phyloP scores from a whole-genome alignment of 805 yeast genomes.

The Limtongozyma cylindracea region DNA sequence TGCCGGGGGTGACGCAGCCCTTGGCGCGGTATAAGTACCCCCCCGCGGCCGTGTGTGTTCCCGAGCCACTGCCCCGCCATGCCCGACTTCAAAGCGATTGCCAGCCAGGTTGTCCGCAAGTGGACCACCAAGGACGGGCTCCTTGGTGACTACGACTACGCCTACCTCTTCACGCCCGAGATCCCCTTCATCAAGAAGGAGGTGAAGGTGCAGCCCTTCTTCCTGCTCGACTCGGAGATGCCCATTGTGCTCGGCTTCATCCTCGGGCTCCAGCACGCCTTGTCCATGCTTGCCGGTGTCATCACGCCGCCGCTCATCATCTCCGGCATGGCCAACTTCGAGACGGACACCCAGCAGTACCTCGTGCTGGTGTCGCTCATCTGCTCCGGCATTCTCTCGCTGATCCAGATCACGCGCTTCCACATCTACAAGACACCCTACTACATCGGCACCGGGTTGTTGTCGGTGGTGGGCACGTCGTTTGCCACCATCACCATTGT shows the following conservation, averaged over 20 bases:
- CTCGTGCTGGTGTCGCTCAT: constrained; percentile 13
- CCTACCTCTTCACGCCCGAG: constrained; percentile 54
- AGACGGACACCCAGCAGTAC: constrained; percentile 11
- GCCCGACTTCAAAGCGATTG: no score
- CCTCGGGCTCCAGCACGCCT: constrained; percentile 68
- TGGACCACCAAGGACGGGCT: constrained; percentile 59
- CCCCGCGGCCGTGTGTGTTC: no score
- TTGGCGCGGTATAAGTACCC: no score
- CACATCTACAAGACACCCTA: constrained; percentile 50
- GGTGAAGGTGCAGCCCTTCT: constrained; percentile 48
- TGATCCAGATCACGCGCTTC: constrained; percentile 60
- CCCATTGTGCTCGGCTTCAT: constrained; percentile 58
- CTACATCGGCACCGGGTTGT: constrained; percentile 67
- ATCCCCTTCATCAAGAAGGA: constrained; percentile 33
- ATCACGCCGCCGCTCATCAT: constrained; percentile 67
- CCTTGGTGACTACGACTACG: constrained; percentile 70
- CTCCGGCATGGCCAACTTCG: constrained; percentile 33
- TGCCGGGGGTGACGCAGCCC: no score
- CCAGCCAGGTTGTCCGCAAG: constrained; percentile 12
- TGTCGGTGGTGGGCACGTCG: constrained; percentile 80
- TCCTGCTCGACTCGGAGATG: constrained; percentile 56
- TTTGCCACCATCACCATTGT: constrained; percentile 76
- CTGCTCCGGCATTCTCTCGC: constrained; percentile 27
- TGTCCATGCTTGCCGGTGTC: constrained; percentile 84
- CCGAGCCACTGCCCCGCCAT: no score